A percentile compares a stretch with the other conserved stretches of the same genome.
These are phyloP conservation scores for Penicillium antarcticum DNA, from an alignment of 495 filamentous ascomycete genomes.

Conservation along the genomic window DNA sequence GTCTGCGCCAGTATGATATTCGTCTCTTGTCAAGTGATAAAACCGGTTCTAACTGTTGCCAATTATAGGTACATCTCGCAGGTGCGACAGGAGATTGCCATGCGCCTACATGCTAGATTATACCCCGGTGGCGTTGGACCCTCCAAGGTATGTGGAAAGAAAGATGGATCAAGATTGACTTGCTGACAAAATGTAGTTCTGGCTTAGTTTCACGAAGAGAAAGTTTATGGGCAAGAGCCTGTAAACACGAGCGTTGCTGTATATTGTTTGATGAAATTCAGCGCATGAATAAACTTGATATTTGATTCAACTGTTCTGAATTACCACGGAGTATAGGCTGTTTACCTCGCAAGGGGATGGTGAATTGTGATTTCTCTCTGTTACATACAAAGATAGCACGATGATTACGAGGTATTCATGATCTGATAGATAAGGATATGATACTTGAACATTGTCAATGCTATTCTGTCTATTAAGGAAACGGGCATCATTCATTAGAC, in stretches of 20 bases:
- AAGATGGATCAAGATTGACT: not conserved
- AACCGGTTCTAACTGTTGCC: constrained; percentile 17
- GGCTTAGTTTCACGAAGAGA: constrained; percentile 96
- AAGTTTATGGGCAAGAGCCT: constrained; percentile 98
- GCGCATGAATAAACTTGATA: constrained; percentile 28
- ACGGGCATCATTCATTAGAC: constrained; percentile 4
- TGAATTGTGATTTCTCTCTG: too few relatives aligned
- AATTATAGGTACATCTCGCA: constrained; percentile 67
- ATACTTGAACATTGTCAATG: constrained; percentile 3
- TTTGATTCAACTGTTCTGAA: constrained; percentile 6
- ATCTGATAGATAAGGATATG: not conserved
- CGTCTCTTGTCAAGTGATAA: not conserved
- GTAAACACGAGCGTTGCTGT: constrained; percentile 36
- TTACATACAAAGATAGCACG: too few relatives aligned
- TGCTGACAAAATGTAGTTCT: constrained; percentile 59
- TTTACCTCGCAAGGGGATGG: too few relatives aligned
- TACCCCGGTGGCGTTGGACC: constrained; percentile 81
- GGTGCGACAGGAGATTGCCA: constrained; percentile 85
- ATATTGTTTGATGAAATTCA: constrained; percentile 32
- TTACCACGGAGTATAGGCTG: not conserved
- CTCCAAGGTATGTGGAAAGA: constrained; percentile 63
- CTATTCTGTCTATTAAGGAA: constrained; percentile 7
- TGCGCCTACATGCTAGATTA: constrained; percentile 75
- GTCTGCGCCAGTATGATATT: constrained; percentile 62
- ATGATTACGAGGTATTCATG: too few relatives aligned